These are phyloP conservation scores for Penstemon barbatus DNA, from an alignment of 257 asterid genomes.

Conservation along the genomic window DNA sequence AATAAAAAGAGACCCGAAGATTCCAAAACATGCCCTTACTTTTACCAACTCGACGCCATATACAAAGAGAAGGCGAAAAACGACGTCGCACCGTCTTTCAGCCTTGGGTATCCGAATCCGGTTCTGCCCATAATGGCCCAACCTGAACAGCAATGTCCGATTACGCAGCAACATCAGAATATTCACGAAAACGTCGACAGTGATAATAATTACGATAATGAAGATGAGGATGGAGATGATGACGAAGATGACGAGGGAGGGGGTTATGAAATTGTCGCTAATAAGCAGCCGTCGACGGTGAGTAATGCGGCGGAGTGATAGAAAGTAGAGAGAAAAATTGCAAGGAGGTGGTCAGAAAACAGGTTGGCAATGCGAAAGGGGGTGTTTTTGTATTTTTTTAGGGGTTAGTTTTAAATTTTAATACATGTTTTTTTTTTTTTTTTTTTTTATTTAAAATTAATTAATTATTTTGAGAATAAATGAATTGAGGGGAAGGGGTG, in stretches of 20 bases:
- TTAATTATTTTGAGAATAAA: constrained; percentile 54
- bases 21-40: constrained; percentile 91
- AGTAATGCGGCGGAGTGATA: constrained; percentile 33
- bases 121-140: constrained; percentile 73
- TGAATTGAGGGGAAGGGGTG: constrained; percentile 28
- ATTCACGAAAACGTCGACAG: constrained; percentile 28
- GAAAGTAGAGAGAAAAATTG: constrained; percentile 13
- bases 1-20: constrained; percentile 76
- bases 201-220: constrained; percentile 31
- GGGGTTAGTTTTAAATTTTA: constrained; percentile 18
- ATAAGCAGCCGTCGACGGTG: constrained; percentile 50
- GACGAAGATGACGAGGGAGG: constrained; percentile 51
- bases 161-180: constrained; percentile 21
- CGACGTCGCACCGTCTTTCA: constrained; percentile 20
- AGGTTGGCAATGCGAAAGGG: constrained; percentile 8
- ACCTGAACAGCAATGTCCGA: constrained; percentile 92
- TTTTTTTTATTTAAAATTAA: constrained; percentile 34
- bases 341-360: constrained; percentile 26
- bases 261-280: constrained; percentile 67
- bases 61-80: constrained; percentile 56
- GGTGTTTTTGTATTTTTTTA: constrained; percentile 38
- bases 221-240: constrained; percentile 32
- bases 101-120: constrained; percentile 30
- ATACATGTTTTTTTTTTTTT: neutral
- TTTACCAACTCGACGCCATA: constrained; percentile 73